Evolutionary conservation across 164 flowering plant genomes (phyloP).

Genomic region (Liriodendron chinense): DNA sequence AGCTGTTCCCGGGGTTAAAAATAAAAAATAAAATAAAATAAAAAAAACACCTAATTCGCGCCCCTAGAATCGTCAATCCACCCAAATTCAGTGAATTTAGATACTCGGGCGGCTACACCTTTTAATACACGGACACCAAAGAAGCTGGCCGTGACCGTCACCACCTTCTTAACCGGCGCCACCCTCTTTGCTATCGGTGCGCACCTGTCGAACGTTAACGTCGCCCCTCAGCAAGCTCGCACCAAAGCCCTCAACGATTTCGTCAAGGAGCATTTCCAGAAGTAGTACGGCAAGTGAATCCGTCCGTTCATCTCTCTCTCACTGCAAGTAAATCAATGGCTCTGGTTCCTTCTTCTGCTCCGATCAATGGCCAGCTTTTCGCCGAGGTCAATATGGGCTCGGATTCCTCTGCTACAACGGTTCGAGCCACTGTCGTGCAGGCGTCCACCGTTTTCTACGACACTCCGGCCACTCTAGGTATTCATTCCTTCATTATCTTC

Average conservation of each 20-base stretch:
- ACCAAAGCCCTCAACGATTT: constrained; percentile 60
- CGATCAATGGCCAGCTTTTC: neutral
- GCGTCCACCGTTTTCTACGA: constrained; percentile 91
- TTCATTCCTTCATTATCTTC: neutral
- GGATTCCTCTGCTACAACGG: constrained; percentile 32
- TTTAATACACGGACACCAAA: constrained; percentile 30
- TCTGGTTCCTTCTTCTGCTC: constrained; percentile 1
- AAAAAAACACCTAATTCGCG: too few relatives aligned
- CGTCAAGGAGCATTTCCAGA: constrained; percentile 46
- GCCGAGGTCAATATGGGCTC: constrained; percentile 57
- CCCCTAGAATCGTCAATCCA: too few relatives aligned
- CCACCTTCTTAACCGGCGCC: constrained; percentile 41
- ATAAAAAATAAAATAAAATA: too few relatives aligned
- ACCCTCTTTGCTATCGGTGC: constrained; percentile 46
- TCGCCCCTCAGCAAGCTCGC: constrained; percentile 73
- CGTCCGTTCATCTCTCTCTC: neutral
- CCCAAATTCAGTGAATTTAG: too few relatives aligned
- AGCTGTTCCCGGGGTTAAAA: too few relatives aligned
- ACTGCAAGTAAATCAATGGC: neutral
- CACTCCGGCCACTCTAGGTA: constrained; percentile 87
- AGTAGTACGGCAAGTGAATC: constrained; percentile 34
- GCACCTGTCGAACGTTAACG: constrained; percentile 49
- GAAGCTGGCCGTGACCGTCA: constrained; percentile 40
- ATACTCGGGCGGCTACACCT: too few relatives aligned
- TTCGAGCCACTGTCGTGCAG: constrained; percentile 71